Evolutionary conservation across 2,329 filamentous ascomycete genomes (phyloP).

Genomic region (Xylaria sp.): DNA sequence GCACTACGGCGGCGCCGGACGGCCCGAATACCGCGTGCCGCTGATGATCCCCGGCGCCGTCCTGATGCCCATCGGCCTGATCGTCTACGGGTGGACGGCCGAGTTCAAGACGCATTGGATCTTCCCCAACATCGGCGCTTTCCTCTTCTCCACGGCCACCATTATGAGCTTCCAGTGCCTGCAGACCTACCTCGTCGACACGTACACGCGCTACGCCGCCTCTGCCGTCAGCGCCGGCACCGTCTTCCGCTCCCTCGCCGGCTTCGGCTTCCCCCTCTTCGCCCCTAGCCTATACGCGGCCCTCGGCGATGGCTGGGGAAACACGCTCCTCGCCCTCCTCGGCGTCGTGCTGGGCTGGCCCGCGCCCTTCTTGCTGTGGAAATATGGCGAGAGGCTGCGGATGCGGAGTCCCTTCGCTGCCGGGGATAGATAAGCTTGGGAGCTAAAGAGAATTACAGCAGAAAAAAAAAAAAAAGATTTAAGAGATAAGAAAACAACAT

Average conservation of each 20-base stretch:
- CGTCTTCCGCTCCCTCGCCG: conserved; percentile 54
- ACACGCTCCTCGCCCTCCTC: conserved; percentile 53
- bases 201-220: conserved; percentile 53
- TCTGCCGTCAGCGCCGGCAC: conserved; percentile 52
- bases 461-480: neutral
- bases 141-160: conserved; percentile 46
- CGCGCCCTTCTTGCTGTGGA: conserved; percentile 52
- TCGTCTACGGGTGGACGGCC: conserved; percentile 55
- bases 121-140: conserved; percentile 51
- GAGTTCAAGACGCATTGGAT: conserved; percentile 52
- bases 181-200: conserved; percentile 54
- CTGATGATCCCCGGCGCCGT: conserved; percentile 50
- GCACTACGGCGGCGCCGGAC: conserved; percentile 45
- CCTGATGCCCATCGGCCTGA: conserved; percentile 50
- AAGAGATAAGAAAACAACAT: neutral
- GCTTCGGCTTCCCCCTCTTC: conserved; percentile 59
- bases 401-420: conserved; percentile 44
- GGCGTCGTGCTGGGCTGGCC: conserved; percentile 58
- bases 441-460: neutral
- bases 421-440: conserved; percentile 24
- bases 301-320: conserved; percentile 55
- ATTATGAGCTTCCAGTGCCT: conserved; percentile 53
- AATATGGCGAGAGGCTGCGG: conserved; percentile 46
- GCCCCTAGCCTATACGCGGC: conserved; percentile 52
- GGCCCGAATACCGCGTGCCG: conserved; percentile 51